Conservation (phyloP, 1,139 yeast species). For the Suhomyces maxii region DNA sequence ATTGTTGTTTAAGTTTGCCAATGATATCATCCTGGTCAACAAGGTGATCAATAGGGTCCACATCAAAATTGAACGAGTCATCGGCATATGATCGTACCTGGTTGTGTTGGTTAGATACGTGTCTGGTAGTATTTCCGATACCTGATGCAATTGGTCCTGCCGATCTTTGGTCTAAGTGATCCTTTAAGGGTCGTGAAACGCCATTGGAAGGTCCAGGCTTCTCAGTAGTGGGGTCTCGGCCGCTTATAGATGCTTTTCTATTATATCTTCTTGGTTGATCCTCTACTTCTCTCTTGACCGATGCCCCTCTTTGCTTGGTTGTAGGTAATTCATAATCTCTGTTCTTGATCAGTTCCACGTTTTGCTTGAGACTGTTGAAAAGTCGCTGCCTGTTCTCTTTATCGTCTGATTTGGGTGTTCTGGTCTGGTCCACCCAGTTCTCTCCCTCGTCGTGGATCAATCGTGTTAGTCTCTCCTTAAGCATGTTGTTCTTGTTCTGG, state of each 20-base stretch:
- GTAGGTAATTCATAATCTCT: conserved; percentile 15
- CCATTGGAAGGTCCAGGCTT: no score
- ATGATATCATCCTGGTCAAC: background rate
- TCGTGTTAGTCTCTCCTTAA: conserved; percentile 13
- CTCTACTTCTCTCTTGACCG: background rate
- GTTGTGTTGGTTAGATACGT: no score
- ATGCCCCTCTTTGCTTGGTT: background rate
- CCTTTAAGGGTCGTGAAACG: no score
- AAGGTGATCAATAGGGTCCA: background rate
- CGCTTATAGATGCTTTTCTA: background rate
- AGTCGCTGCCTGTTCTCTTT: conserved; percentile 12
- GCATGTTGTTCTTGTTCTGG: conserved; percentile 13
- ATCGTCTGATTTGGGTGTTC: background rate
- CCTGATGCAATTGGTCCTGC: no score
- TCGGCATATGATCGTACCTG: background rate
- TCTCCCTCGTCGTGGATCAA: conserved; percentile 14
- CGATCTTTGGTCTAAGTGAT: no score
- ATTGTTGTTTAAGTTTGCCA: conserved; percentile 4
- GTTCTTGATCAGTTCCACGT: conserved; percentile 16
- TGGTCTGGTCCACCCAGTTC: background rate
- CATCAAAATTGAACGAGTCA: conserved; percentile 2
- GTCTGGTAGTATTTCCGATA: no score
- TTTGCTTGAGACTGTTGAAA: conserved; percentile 12
- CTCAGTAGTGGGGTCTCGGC: background rate
- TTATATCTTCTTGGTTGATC: background rate